phyloP scores from a whole-genome alignment of 164 flowering plant genomes.

The Umbilicus rupestris region DNA sequence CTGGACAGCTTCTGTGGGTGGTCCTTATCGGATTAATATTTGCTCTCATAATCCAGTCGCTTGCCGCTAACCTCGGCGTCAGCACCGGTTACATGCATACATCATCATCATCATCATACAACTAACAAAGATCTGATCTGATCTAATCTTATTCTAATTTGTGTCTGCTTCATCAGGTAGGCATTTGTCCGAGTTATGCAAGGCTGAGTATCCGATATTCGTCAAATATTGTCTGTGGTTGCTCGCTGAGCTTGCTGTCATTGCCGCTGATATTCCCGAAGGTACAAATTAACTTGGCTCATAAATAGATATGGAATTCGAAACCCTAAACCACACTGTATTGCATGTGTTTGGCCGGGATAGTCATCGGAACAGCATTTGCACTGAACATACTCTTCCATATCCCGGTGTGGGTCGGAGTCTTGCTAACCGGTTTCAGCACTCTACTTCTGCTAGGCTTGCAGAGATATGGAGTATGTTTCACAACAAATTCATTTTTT shows the following conservation, averaged over 20 bases:
- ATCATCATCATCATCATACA: neutral
- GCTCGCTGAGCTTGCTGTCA: slow-evolving; percentile 77
- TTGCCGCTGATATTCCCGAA: slow-evolving; percentile 93
- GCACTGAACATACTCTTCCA: slow-evolving; percentile 63
- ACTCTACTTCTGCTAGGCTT: slow-evolving; percentile 12
- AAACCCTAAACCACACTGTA: too few species aligned
- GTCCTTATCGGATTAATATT: slow-evolving; percentile 64
- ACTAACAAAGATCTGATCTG: neutral
- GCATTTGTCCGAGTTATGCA: slow-evolving; percentile 15
- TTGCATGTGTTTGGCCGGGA: slow-evolving; percentile 4
- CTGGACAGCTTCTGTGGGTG: slow-evolving; percentile 84
- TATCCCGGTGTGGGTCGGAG: slow-evolving; percentile 11
- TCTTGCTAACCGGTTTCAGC: slow-evolving; percentile 7
- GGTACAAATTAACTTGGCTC: too few species aligned
- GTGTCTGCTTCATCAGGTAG: slow-evolving; percentile 24
- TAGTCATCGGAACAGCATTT: slow-evolving; percentile 93
- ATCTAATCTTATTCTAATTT: neutral
- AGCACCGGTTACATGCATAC: slow-evolving; percentile 42
- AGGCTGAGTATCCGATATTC: slow-evolving; percentile 25
- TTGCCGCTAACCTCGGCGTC: slow-evolving; percentile 91
- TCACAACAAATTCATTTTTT: too few species aligned
- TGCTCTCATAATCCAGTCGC: slow-evolving; percentile 85
- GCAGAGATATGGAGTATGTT: slow-evolving; percentile 14
- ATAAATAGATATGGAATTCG: too few species aligned
- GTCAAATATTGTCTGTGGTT: slow-evolving; percentile 71